Evolutionary conservation across 768 basidiomycete species (phyloP).

Genomic region (Boletales sp.): DNA sequence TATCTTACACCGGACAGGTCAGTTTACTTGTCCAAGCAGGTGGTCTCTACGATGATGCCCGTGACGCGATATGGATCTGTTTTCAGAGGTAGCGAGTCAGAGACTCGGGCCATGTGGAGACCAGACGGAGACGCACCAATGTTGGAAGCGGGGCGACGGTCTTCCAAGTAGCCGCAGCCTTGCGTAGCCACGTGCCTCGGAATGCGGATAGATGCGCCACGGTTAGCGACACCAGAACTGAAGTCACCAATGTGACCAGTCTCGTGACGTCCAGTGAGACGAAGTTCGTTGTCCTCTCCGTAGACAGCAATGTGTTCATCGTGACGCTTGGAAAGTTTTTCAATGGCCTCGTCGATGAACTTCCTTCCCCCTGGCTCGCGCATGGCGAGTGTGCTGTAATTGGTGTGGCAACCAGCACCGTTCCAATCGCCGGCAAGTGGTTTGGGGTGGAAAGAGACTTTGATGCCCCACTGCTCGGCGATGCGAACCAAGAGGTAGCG

Average conservation of each 20-base stretch:
- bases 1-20: constrained; percentile 11
- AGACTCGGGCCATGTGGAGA: neutral
- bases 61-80: constrained; percentile 95
- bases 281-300: constrained; percentile 95
- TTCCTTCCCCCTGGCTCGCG: constrained; percentile 94
- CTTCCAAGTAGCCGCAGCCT: constrained; percentile 95
- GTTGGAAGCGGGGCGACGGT: constrained; percentile 97
- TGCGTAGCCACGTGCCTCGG: constrained; percentile 90
- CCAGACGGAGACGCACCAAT: constrained; percentile 59
- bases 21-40: constrained; percentile 59
- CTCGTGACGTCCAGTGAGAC: constrained; percentile 96
- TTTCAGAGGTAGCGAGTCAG: constrained; percentile 8
- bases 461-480: constrained; percentile 96
- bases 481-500: constrained; percentile 94
- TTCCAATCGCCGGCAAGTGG: constrained; percentile 98
- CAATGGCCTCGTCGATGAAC: constrained; percentile 86
- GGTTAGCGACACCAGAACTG: constrained; percentile 94
- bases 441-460: constrained; percentile 99
- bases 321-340: constrained; percentile 88
- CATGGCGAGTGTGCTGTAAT: constrained; percentile 94
- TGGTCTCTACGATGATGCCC: constrained; percentile 84
- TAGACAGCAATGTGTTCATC: constrained; percentile 96
- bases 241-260: constrained; percentile 91
- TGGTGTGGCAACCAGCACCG: constrained; percentile 98
- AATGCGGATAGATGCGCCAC: constrained; percentile 95